Evolutionary conservation across 2,329 filamentous ascomycete genomes (phyloP), one percentile per base, ranked within the genome.

Genomic region (Aspergillus sp.): DNA sequence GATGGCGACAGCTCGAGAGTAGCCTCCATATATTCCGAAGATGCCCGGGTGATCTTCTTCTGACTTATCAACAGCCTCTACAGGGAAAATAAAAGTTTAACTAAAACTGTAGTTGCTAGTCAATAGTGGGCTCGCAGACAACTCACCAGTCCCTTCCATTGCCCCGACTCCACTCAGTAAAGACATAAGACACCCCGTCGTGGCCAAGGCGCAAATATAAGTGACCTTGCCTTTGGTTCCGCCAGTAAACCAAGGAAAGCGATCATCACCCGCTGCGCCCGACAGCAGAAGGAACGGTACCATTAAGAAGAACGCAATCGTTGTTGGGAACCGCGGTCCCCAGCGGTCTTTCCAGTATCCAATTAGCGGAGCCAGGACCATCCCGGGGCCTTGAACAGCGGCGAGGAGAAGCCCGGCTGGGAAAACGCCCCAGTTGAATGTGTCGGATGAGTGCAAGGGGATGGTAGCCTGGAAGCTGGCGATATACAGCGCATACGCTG

Each of bases 21-120:
- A 49, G 3, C 54, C 54, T 11, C 54, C 54, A 23, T 49, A n/a
- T 2, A 48, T 40, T n/a, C 54, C 54, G 21, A 56, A 56, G 17
- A 56, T 46, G 27, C 47, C 54, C 2, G 54, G 54, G 7, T 40
- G 21, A 11, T 39, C 27, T 1, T 27, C 24, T n/a, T 19, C 14
- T n/a, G 43, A 27, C 24, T 56, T 27, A 35, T 56, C 45, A 7
- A 44, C 48, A 14, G 23, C 48, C 11, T 15, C 47, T 40, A 27
- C 17, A n/a, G 17, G 2, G 3, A 6, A 4, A 21, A 21, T 4
- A 21, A 21, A 21, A 21, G 21, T 21, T 21, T 21, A 21, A 21
- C 21, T 21, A 21, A 21, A 21, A 21, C 21, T 21, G 21, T 21
- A 21, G 21, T 21, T 21, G 21, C 21, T 4, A 21, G 21, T 21